Base-by-base conservation (phyloP, 169 alveolate genomes). In the Babesia gibsoni region DNA sequence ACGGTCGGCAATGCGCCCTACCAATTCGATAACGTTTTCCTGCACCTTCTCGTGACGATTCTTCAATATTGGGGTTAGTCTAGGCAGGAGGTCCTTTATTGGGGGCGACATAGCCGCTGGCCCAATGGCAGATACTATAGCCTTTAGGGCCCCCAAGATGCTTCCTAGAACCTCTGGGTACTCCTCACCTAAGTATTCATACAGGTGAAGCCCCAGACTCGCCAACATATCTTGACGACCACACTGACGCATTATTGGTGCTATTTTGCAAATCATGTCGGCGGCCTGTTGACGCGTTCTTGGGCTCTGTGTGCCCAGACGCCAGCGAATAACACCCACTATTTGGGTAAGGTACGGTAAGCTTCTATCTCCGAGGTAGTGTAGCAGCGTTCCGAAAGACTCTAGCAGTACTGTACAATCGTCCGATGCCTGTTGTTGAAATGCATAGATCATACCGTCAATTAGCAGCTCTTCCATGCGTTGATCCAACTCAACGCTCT, bases 21-120 rank as follows among this genome's bases (percentile, higher is more conserved):
- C 91, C 48, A 96, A 81, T 61, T 96, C 97, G 30, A 98, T 96
- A 29, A 96, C 98, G 73, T 96, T 96, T 81, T 96, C 99, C 83
- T 96, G 98, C 35, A 98, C 99, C 86, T 98, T 98, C 77, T 97
- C 99, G 83, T 98, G 99, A 53, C 99, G 89, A 84, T 98, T 98
- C 79, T 96, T 96, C 53, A 98, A 90, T 35, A 98, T 97, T 3
- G 99, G 99, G 10, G 99, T 96, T 36, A 98, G 88, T 48, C 99
- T 91, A 8, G 99, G 99, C 52, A 98, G 83, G 49, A 98, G 82
- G 68, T 98, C 99, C 91, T 96, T 98, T 68, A 98, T 97, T 18
- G 99, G 99, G 0, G 99, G 99, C 29, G 98, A 93, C 99, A 98
- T 96, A 65, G 96, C 93, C 30, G 94, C 91, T 96, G 97, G 97